Evolutionary conservation across 2,329 filamentous ascomycete genomes (phyloP), one percentile per base, ranked within the genome.

Genomic region (Colletotrichum magnum): DNA sequence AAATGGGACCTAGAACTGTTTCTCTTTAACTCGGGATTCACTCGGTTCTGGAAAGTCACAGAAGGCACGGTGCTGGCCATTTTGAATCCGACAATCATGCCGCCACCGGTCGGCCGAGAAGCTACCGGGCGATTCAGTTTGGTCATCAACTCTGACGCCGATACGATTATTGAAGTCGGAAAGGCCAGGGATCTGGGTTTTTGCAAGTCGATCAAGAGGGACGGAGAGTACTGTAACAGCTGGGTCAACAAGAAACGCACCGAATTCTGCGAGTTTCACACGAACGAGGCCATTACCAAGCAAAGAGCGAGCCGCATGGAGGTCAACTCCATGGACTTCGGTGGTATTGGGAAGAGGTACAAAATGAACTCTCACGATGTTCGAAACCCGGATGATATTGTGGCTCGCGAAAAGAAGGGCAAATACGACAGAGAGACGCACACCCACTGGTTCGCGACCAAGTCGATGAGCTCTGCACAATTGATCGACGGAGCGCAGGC

Each of bases 241-340:
- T 99, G 96, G 96, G 87, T 99, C 69, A 95, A 99, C 79, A 90
- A 89, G 72, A 90, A 94, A 61, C 93, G 94, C 75, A 97, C 95
- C 0, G 91, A 97, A 74, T 94, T 93, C 77, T 99, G 96, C 81
- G 94, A 97, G 72, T 99, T 92, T 74, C 96, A 99, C 79, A 90
- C 97, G 73, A 94, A 97, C 74, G 84, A 94, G 28, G 92, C 94
- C 28, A 83, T 98, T 3, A 88, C 90, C 63, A 95, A 93, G 77
- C 89, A 76, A 62, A 84, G 85, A 36, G 84, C 89, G 12, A 84
- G 86, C 1, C 87, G 95, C 43, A 91, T 95, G 84, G 94, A 97
- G 76, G 87, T 98, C 70, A 97, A 95, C 76, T 88, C 86, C 13
- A 92, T 90, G 79, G 87, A 87, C 21, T 87, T 82, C 53, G 81